Evolutionary conservation across 2,329 filamentous ascomycete species (phyloP), one percentile per base, ranked within the genome.

Genomic region (Fusarium sp.): DNA sequence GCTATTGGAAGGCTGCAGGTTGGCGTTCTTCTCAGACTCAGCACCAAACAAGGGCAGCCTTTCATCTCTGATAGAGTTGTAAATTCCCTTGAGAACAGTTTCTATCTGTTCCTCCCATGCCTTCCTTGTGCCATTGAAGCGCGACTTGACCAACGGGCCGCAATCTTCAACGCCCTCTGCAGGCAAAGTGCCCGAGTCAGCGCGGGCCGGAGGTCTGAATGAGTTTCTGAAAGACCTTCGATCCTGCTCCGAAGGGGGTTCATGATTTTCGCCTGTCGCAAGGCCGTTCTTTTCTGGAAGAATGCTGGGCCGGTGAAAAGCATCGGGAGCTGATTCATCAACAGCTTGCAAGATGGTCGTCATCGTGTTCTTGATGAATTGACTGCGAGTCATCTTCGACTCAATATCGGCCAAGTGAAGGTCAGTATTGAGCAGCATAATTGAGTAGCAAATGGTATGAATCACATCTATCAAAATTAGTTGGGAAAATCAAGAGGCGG

Each of bases 311-410:
- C 86, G 83, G 33, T 90, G 86, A 66, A 91, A 91, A 2, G 85
- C 85, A 62, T 89, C 86, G 2, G 91, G 88, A 1, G 84, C 87
- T n/a, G 90, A 88, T 71, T 97, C 93, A 37, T 85, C 82, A 11
- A 94, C 85, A 14, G 92, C 90, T 47, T 93, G 89, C 59, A 88
- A 88, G 65, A 99, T 92, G 0, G 95, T 97, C 1, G 92, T 91
- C 84, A 98, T 90, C 6, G 96, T 97, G 76, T 99, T 99, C 79
- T 96, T 97, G 76, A 99, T 88, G 75, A 98, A 99, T 75, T 98
- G 95, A 66, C 86, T 90, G 56, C 92, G 89, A 2, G 95, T 98
- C 96, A 99, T 99, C 82, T 97, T 97, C 72, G 92, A 89, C 64
- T 97, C 94, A 71, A 98, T 97, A 75, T 98, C 94, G 59, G 95